Percentiles rank a stretch among this genome's conserved stretches.
These are phyloP conservation scores for Physcomitrium patens DNA, from an alignment of 225 moss, liverwort and hornwort genomes.

Conservation along the genomic window DNA sequence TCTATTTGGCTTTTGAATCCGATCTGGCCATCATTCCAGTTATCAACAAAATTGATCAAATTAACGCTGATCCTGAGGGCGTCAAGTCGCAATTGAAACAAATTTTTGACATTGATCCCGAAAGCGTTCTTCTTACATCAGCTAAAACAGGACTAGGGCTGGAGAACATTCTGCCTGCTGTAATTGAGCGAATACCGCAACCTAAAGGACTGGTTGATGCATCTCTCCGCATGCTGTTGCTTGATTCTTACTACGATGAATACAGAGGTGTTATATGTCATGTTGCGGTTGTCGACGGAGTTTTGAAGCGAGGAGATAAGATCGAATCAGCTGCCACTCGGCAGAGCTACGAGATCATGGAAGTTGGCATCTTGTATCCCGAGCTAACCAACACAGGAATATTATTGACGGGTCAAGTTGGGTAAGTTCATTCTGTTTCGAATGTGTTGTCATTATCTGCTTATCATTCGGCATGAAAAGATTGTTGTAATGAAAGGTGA, in stretches of 20 bases:
- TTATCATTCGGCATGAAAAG: not conserved
- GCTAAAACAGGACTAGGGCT: conserved; percentile 95
- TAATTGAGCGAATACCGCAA: conserved; percentile 79
- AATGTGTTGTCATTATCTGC: not conserved
- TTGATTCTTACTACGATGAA: conserved; percentile 95
- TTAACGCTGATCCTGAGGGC: conserved; percentile 82
- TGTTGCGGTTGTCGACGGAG: conserved; percentile 90
- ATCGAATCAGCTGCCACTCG: conserved; percentile 80
- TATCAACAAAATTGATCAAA: conserved; percentile 94
- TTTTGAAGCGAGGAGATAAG: conserved; percentile 83
- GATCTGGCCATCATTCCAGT: conserved; percentile 90
- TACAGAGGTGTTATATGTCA: conserved; percentile 94
- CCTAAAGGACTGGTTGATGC: conserved; percentile 61
- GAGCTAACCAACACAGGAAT: conserved; percentile 86
- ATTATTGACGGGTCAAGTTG: conserved; percentile 87
- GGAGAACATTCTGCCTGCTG: conserved; percentile 79
- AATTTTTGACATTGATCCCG: conserved; percentile 84
- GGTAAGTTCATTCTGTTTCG: conserved; percentile 37
- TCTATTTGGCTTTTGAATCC: conserved; percentile 87
- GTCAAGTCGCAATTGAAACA: conserved; percentile 83
- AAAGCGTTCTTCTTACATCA: conserved; percentile 80
- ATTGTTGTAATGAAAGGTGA: not conserved
- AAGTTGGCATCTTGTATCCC: conserved; percentile 88
- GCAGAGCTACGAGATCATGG: conserved; percentile 87
- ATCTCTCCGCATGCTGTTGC: conserved; percentile 81